phyloP scores from a whole-genome alignment of 768 basidiomycete genomes.

The Mycena rebaudengoi region DNA sequence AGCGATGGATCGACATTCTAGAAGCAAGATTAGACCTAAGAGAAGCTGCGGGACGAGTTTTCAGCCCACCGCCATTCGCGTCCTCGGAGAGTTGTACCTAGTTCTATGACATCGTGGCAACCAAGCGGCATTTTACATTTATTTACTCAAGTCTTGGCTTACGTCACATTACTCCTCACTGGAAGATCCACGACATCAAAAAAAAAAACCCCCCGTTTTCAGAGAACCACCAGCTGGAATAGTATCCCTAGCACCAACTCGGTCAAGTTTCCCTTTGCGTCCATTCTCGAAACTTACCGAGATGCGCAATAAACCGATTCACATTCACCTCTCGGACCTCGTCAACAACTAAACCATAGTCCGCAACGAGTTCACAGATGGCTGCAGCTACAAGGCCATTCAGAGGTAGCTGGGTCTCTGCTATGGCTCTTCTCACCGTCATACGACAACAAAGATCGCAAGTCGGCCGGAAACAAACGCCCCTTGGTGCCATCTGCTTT shows the following conservation, averaged over 20 bases:
- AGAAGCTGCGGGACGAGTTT: not conserved
- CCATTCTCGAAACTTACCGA: conserved; percentile 47
- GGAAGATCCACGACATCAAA: too few relatives aligned
- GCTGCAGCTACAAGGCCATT: too few relatives aligned
- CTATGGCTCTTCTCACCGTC: too few relatives aligned
- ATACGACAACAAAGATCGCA: conserved; percentile 61
- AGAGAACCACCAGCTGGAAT: conserved; percentile 22
- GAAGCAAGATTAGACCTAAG: conserved; percentile 25
- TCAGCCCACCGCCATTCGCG: conserved; percentile 51
- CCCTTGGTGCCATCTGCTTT: conserved; percentile 52
- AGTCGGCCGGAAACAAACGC: conserved; percentile 37
- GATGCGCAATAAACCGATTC: conserved; percentile 64
- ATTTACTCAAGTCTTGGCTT: too few relatives aligned
- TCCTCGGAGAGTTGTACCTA: not conserved
- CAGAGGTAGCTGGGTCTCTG: too few relatives aligned
- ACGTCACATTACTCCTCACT: too few relatives aligned
- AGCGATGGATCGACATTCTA: conserved; percentile 43
- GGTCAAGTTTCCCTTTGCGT: not conserved
- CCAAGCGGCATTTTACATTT: not conserved
- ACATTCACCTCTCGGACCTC: conserved; percentile 54
- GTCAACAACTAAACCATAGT: conserved; percentile 51
- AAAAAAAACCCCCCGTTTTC: too few relatives aligned
- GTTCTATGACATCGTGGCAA: not conserved
- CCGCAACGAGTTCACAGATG: conserved; percentile 28
- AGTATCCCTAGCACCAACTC: conserved; percentile 20